phyloP scores from a whole-genome alignment of 1,284 basidiomycete genomes.

The Fistulina hepatica region DNA sequence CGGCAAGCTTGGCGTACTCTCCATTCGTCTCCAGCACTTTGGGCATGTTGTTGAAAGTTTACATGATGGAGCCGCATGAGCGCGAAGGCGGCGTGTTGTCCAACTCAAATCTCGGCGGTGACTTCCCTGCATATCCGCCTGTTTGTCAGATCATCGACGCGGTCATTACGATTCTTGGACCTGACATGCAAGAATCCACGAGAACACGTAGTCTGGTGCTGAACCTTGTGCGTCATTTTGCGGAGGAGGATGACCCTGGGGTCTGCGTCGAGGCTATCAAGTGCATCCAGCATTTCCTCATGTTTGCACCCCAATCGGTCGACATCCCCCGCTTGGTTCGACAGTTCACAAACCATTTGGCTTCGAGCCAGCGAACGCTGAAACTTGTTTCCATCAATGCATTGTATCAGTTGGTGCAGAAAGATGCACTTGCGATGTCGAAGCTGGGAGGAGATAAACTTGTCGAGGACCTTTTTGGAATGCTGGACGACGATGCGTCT shows the following conservation, averaged over 20 bases:
- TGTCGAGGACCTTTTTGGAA: conserved; percentile 89
- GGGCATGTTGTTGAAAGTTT: conserved; percentile 86
- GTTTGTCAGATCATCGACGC: conserved; percentile 90
- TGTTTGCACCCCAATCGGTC: conserved; percentile 84
- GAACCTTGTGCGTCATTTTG: conserved; percentile 80
- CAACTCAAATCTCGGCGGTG: conserved; percentile 82
- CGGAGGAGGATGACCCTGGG: conserved; percentile 77
- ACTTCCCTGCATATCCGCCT: conserved; percentile 85
- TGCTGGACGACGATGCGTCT: conserved; percentile 89
- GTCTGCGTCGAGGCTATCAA: conserved; percentile 90
- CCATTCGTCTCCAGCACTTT: conserved; percentile 85
- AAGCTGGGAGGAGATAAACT: conserved; percentile 88
- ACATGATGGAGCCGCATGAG: conserved; percentile 88
- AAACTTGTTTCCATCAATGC: conserved; percentile 94
- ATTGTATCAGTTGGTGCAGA: conserved; percentile 94
- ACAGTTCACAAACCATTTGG: conserved; percentile 67
- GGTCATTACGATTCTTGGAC: conserved; percentile 88
- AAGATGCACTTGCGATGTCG: conserved; percentile 87
- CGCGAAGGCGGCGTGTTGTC: conserved; percentile 81
- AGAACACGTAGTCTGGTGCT: conserved; percentile 76
- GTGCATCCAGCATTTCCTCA: conserved; percentile 92
- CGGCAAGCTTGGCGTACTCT: conserved; percentile 86
- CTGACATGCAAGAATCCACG: conserved; percentile 86
- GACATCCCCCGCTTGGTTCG: conserved; percentile 70
- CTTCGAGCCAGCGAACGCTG: conserved; percentile 70